A percentile compares a stretch with the other conserved stretches of the same genome.
These are phyloP conservation scores for Leishmania braziliensis DNA, from an alignment of 208 protist species.

Conservation along the genomic window DNA sequence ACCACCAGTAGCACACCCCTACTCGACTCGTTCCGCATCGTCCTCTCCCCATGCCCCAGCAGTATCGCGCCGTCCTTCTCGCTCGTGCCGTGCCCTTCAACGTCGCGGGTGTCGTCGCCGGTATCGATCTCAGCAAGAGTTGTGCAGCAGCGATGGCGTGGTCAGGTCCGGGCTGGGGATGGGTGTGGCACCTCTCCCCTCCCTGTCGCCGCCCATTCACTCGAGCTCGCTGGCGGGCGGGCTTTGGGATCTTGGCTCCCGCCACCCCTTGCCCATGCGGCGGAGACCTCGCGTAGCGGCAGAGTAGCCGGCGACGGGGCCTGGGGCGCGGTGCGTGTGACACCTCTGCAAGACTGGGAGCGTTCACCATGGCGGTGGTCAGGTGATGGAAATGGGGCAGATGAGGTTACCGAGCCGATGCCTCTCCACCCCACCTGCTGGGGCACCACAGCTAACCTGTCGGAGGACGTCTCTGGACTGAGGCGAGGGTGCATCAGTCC, in stretches of 20 bases:
- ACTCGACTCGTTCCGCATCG: slow-evolving; percentile 30
- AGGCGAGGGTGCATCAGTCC: neutral
- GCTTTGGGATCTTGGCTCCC: neutral
- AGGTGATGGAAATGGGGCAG: neutral
- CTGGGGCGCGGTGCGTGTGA: neutral
- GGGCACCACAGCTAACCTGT: neutral
- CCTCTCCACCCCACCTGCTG: neutral
- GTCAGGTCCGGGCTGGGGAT: neutral
- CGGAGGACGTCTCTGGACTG: neutral
- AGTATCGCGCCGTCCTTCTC: slow-evolving; percentile 40
- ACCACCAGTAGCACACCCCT: neutral
- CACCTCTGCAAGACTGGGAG: neutral
- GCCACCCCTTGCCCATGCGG: neutral
- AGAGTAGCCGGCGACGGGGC: neutral
- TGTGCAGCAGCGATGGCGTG: slow-evolving; percentile 16
- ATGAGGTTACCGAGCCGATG: neutral
- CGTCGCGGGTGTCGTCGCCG: slow-evolving; percentile 8
- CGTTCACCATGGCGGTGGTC: neutral
- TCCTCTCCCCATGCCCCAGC: slow-evolving; percentile 41
- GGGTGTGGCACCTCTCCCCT: neutral
- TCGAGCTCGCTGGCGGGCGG: neutral
- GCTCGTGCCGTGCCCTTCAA: slow-evolving; percentile 25
- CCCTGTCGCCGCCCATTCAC: neutral
- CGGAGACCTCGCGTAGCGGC: neutral
- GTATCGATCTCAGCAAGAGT: slow-evolving; percentile 12